Evolutionary conservation across 148 eudicot species (phyloP).

Genomic region (Nepenthes mirabilis): DNA sequence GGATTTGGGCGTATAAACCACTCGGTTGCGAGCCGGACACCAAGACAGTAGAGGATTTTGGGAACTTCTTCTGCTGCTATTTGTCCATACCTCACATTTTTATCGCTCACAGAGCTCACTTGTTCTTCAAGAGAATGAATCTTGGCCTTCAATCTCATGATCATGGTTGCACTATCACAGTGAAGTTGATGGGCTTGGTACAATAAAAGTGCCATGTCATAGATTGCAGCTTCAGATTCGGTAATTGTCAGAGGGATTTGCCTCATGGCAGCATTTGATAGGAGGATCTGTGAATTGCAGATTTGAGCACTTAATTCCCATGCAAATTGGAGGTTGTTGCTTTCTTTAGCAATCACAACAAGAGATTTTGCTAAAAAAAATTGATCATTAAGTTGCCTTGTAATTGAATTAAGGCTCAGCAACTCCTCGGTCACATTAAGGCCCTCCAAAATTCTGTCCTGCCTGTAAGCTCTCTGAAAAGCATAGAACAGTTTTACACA

Average conservation of each 20-base stretch:
- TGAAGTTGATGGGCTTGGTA: constrained; percentile 76
- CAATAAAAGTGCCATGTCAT: constrained; percentile 73
- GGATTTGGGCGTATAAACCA: constrained; percentile 47
- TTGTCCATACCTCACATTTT: constrained; percentile 69
- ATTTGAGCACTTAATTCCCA: constrained; percentile 92
- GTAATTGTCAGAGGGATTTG: constrained; percentile 46
- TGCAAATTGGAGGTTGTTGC: constrained; percentile 79
- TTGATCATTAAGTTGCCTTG: constrained; percentile 44
- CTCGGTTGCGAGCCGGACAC: constrained; percentile 58
- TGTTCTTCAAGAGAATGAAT: constrained; percentile 82
- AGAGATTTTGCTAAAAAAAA: constrained; percentile 42
- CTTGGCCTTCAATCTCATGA: constrained; percentile 75
- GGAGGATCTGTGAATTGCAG: constrained; percentile 67
- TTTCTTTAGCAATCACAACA: constrained; percentile 79
- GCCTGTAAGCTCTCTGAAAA: constrained; percentile 31
- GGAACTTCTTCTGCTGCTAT: constrained; percentile 94
- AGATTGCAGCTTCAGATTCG: constrained; percentile 60
- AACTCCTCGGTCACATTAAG: constrained; percentile 48
- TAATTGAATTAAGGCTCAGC: constrained; percentile 37
- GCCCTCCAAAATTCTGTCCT: constrained; percentile 26
- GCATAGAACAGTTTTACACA: neutral
- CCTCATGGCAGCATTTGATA: constrained; percentile 71
- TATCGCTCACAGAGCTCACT: constrained; percentile 51
- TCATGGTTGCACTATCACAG: constrained; percentile 79
- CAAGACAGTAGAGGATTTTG: constrained; percentile 75